Base-by-base conservation (phyloP, 345 rosid genomes). In the Populus davidiana region DNA sequence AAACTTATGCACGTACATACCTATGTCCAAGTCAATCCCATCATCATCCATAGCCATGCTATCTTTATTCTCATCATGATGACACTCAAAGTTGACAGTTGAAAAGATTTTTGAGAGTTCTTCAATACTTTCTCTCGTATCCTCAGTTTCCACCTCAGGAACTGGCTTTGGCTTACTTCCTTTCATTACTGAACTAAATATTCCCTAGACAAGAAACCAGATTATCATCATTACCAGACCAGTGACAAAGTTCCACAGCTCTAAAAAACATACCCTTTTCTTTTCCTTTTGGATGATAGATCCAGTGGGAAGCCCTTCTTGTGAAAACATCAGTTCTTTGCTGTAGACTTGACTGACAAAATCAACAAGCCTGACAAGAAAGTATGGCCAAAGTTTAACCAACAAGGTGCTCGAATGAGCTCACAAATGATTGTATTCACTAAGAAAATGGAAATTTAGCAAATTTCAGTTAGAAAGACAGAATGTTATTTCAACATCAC, bases 171-270 rank as follows among this genome's bases (percentile, higher is more conserved):
- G 41, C 85, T 90, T 93, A 50, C 83, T 81, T 75, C 92, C 85
- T 78, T 79, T 85, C 9, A 86, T 86, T 29, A 94, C 90, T n/a
- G 97, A 95, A 79, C 96, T 88, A 83, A 95, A 95, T 77, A 95
- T 81, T 44, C 99, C 90, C 99, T 92, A 71, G 20, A 74, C n/a
- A 49, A 43, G 33, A 59, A 76, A 75, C 67, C 31, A 73, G 35
- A 67, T 10, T 62, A 66, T 20, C 64, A 23, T 41, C 31, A 52
- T 8, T 8, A 52, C 63, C 33, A 44, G 54, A n/a, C 33, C 62
- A 29, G 4, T 6, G 25, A 35, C 38, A 59, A 12, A 81, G 68
- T 73, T 73, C 44, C 43, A 18, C 9, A 44, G n/a, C 21, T 31
- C 14, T 9, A 18, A 29, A n/a, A 29, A 36, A 62, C 16, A 50